phyloP scores from a whole-genome alignment of 1,139 yeast genomes.

The Kodamaea anthophila region DNA sequence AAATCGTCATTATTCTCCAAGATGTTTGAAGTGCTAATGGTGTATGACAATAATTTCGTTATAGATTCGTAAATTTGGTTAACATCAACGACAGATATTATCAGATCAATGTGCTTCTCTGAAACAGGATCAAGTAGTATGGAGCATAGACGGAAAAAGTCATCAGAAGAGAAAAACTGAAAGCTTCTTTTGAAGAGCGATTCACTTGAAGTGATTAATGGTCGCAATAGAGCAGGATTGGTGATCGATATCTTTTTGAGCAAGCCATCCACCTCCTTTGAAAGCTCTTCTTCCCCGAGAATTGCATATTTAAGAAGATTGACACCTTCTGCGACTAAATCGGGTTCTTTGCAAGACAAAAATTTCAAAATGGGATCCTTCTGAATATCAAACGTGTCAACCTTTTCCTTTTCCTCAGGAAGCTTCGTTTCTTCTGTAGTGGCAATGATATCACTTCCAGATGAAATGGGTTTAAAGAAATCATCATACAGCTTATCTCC shows the following conservation, averaged over 20 bases:
- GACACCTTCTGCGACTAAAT: constrained; percentile 30
- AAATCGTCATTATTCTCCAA: constrained; percentile 26
- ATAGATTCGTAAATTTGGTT: constrained; percentile 27
- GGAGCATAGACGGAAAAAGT: constrained; percentile 30
- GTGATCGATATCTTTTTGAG: constrained; percentile 24
- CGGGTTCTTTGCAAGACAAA: constrained; percentile 26
- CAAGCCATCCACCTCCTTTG: constrained; percentile 18
- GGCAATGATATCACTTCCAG: too few species aligned
- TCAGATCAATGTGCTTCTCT: constrained; percentile 17
- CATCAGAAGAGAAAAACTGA: constrained; percentile 26
- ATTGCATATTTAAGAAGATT: constrained; percentile 35
- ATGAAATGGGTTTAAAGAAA: background rate
- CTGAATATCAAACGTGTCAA: constrained; percentile 17
- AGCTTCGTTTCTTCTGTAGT: constrained; percentile 1
- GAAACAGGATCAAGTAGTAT: constrained; percentile 23
- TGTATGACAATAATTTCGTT: constrained; percentile 22
- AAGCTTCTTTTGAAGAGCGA: constrained; percentile 19
- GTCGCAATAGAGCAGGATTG: constrained; percentile 24
- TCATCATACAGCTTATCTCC: too few species aligned
- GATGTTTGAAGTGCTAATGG: constrained; percentile 28
- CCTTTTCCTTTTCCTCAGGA: too few species aligned
- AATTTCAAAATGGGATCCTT: constrained; percentile 33
- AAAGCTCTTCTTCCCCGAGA: constrained; percentile 30
- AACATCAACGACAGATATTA: constrained; percentile 20
- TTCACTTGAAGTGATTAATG: constrained; percentile 25